Evolutionary conservation across 768 basidiomycete genomes (phyloP).

Genomic region (Boletus eberwhitei): DNA sequence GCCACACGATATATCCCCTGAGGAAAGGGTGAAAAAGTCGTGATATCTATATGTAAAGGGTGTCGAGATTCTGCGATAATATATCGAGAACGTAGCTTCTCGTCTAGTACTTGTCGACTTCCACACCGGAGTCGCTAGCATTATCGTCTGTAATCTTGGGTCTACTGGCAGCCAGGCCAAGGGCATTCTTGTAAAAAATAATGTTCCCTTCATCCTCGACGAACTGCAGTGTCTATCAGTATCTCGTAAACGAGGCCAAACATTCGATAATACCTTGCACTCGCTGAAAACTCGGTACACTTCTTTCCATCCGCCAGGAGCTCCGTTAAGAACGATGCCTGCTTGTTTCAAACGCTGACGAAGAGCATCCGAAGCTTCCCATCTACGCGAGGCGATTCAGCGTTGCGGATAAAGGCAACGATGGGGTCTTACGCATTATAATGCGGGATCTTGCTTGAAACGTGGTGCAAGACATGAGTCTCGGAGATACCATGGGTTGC

Average conservation of each 20-base stretch:
- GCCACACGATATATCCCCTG: neutral
- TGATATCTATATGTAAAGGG: conserved; percentile 7
- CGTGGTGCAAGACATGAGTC: conserved; percentile 91
- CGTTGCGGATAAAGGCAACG: neutral
- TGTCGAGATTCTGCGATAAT: neutral
- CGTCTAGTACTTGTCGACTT: conserved; percentile 40
- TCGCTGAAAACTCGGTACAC: conserved; percentile 71
- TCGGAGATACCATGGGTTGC: conserved; percentile 92
- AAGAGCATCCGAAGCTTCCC: conserved; percentile 88
- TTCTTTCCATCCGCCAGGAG: conserved; percentile 78
- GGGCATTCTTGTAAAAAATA: conserved; percentile 86
- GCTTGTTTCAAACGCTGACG: conserved; percentile 63
- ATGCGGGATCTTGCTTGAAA: conserved; percentile 94
- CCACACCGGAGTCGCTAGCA: conserved; percentile 66
- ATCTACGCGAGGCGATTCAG: conserved; percentile 39
- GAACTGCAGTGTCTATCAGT: conserved; percentile 45
- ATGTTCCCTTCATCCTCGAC: conserved; percentile 93
- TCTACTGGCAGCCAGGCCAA: conserved; percentile 69
- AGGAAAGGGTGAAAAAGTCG: neutral
- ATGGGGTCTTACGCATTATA: conserved; percentile 62
- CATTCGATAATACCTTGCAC: conserved; percentile 55
- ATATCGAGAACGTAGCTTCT: conserved; percentile 1
- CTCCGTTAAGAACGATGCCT: conserved; percentile 63
- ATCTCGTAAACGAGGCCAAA: neutral
- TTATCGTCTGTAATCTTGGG: conserved; percentile 60